Evolutionary conservation across 495 filamentous ascomycete species (phyloP), one percentile per base, ranked within the genome.

Genomic region (Pseudevernia furfuracea): DNA sequence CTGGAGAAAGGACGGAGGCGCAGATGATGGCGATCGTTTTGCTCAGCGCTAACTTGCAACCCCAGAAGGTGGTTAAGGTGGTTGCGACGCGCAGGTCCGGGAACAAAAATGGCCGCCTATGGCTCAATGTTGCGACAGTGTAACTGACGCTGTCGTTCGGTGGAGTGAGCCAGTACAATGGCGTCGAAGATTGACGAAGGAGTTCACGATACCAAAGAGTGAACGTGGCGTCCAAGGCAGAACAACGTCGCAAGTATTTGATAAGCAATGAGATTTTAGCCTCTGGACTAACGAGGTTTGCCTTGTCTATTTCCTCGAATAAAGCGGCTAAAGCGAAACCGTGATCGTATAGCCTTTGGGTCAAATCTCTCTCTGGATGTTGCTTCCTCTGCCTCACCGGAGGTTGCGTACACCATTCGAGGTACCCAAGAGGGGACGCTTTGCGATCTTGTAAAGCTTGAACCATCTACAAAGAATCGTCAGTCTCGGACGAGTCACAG

Each of bases 301-400:
- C 52, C 5, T 34, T 34, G 52, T 55, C 52, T 2, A 34, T 34
- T 14, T 21, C 52, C 7, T 55, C 52, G 52, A 55, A 55, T 5
- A 55, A 12, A 55, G 52, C 52, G 30, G 52, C 52, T n/a, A 55
- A 21, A 55, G 52, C 52, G 28, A 55, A 55, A 34, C 52, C 52
- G 30, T 55, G 30, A 21, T 55, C 52, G 52, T 55, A 32, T 19
- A 55, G 52, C 30, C 28, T 55, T 34, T 55, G 52, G 30, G 52
- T 11, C 0, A 5, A 9, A 34, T 55, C 52, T 55, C 15, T 55
- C 21, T 21, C 6, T 10, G 30, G 30, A 34, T 34, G 4, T 21
- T 14, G 52, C 28, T 32, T 5, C 6, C 34, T 32, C 19, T 4
- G 25, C 19, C 15, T 19, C 49, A 6, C 28, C 28, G 1, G 34